Percentiles rank a stretch among this genome's conserved stretches.
Evolutionary conservation across 352 stramenopile species (phyloP).

Genomic region (Phytopythium ostracodes): DNA sequence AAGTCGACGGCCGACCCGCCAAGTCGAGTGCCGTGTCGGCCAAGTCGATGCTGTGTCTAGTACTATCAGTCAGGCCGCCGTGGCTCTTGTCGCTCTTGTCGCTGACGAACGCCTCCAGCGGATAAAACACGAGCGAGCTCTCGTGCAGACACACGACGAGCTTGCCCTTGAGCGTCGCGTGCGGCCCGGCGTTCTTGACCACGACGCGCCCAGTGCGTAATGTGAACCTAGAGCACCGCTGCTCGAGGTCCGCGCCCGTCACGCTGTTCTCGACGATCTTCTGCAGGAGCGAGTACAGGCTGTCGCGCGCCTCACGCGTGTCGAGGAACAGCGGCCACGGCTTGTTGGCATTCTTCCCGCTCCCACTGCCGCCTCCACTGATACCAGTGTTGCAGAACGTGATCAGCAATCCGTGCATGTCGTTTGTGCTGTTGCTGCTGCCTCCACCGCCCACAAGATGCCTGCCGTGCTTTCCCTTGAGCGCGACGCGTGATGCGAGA

Average conservation of each 20-base stretch:
- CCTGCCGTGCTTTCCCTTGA: slow-evolving; percentile 6
- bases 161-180: slow-evolving; percentile 70
- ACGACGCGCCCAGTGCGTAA: slow-evolving; percentile 75
- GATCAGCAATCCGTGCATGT: slow-evolving; percentile 69
- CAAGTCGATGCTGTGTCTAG: background rate
- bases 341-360: slow-evolving; percentile 25
- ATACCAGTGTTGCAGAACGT: slow-evolving; percentile 43
- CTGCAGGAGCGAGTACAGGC: slow-evolving; percentile 64
- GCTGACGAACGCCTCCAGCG: slow-evolving; percentile 29
- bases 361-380: slow-evolving; percentile 5
- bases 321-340: slow-evolving; percentile 81
- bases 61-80: background rate
- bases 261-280: slow-evolving; percentile 69
- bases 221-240: slow-evolving; percentile 59
- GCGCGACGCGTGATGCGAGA: slow-evolving; percentile 1
- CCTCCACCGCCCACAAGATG: slow-evolving; percentile 43
- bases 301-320: slow-evolving; percentile 62
- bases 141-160: slow-evolving; percentile 79
- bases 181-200: slow-evolving; percentile 67
- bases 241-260: slow-evolving; percentile 59
- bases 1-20: background rate
- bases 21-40: background rate
- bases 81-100: slow-evolving; percentile 50
- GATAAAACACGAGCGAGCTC: slow-evolving; percentile 77
- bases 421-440: slow-evolving; percentile 33